Conservation (phyloP, 768 basidiomycete genomes). For the Filobasidium floriforme region DNA sequence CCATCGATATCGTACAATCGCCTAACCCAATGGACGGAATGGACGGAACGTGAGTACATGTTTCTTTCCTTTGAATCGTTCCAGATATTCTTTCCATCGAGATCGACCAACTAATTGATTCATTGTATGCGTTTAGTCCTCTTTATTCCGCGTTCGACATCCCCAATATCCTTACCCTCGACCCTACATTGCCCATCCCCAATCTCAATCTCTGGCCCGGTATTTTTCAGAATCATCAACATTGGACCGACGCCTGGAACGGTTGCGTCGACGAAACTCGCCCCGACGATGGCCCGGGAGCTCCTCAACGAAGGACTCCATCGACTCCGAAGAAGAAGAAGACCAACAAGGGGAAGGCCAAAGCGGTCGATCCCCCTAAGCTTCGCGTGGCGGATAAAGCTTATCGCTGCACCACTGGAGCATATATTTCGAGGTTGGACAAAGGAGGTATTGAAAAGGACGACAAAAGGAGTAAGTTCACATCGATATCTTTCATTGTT, state of each 20-base stretch:
- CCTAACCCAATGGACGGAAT: no score
- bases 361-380: neutral
- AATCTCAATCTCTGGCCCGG: neutral
- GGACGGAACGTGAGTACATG: no score
- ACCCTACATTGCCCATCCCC: neutral
- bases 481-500: neutral
- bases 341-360: neutral
- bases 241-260: neutral
- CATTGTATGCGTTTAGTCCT: neutral
- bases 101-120: no score
- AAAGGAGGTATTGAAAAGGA: neutral
- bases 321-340: neutral
- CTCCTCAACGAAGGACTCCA: neutral
- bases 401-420: neutral
- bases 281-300: neutral
- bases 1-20: no score
- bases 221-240: neutral
- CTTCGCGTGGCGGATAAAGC: neutral
- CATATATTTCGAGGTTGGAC: neutral
- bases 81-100: no score
- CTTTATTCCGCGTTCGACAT: neutral
- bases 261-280: neutral
- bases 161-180: neutral
- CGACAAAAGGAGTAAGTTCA: neutral
- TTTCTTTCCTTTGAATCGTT: no score